Conservation (phyloP, 2,329 filamentous ascomycete genomes). For the Xylaria sp. region DNA sequence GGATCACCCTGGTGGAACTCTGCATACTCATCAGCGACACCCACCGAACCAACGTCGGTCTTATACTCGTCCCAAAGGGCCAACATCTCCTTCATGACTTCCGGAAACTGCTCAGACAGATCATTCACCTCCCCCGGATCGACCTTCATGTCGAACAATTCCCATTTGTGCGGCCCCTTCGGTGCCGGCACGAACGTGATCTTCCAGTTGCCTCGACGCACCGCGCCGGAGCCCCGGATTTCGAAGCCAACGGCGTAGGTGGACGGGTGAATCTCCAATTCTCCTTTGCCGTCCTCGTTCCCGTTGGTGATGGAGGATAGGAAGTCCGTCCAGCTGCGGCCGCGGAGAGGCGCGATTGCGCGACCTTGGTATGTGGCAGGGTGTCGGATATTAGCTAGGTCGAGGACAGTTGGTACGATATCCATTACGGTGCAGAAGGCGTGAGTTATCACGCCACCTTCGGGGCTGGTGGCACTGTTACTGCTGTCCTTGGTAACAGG, state of each 20-base stretch:
- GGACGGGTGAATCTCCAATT: neutral
- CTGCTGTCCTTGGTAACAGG: neutral
- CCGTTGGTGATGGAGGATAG: conserved; percentile 1
- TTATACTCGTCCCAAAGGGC: neutral
- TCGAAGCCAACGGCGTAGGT: neutral
- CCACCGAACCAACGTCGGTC: neutral
- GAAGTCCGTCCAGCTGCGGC: neutral
- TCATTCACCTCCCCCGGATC: neutral
- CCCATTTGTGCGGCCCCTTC: neutral
- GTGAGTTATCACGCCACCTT: neutral
- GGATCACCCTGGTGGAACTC: neutral
- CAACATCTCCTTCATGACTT: neutral
- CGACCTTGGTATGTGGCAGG: neutral
- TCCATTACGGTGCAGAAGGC: conserved; percentile 1
- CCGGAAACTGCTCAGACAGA: neutral
- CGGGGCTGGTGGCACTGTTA: neutral
- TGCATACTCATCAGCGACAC: neutral
- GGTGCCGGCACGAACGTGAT: neutral
- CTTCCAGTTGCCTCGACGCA: neutral
- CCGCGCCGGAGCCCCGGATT: neutral
- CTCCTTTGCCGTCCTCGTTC: neutral
- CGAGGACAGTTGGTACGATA: neutral
- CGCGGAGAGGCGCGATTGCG: neutral
- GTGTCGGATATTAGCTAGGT: neutral
- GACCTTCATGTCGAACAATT: neutral